Base-by-base conservation (phyloP, 1,284 basidiomycete species). In the Rhodotorula sp. region DNA sequence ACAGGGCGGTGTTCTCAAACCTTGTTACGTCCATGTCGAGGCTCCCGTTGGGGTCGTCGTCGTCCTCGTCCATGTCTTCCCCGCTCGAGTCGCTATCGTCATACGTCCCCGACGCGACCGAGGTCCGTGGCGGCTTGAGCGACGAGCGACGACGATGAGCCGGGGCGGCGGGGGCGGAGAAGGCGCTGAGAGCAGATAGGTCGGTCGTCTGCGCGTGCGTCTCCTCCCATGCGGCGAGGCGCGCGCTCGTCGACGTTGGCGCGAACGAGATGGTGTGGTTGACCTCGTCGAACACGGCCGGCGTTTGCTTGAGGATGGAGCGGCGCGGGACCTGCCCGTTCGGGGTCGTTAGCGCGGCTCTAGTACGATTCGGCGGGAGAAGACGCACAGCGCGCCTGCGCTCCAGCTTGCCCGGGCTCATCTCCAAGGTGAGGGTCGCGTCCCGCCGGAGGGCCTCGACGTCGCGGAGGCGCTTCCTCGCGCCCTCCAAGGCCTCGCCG, bases 1-100 rank as follows among this genome's bases (percentile, higher is more conserved):
- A 61, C 34, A 46, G 48, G 5, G 60, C 56, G 13, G 64, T 71
- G 48, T 39, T 66, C 54, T 71, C 66, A 54, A 64, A 64, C n/a
- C 57, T 29, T 10, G 73, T 75, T 13, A 75, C 57, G 25, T 73
- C 75, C 73, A 75, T 73, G 57, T 75, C 73, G 66, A 71, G 72
- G 50, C 65, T 70, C 1, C 68, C 72, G 63, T 72, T 63, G 27
- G 66, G 70, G 58, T 72, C 68, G 7, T 67, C 67, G 27, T 61
- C 66, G 48, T 71, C 75, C 22, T 74, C 72, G 17, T 69, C 53
- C 53, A 54, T 54, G 17, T 54, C 53, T 19, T 32, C 34, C 19
- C 32, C 32, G 32, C 32, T 19, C 53, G 21, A 19, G 29, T 58
- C 57, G 57, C 57, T 58, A 39, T 58, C 41, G 36, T 58, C 57